phyloP scores from a whole-genome alignment of 345 rosid genomes.

The Erysimum cheiranthoides region DNA sequence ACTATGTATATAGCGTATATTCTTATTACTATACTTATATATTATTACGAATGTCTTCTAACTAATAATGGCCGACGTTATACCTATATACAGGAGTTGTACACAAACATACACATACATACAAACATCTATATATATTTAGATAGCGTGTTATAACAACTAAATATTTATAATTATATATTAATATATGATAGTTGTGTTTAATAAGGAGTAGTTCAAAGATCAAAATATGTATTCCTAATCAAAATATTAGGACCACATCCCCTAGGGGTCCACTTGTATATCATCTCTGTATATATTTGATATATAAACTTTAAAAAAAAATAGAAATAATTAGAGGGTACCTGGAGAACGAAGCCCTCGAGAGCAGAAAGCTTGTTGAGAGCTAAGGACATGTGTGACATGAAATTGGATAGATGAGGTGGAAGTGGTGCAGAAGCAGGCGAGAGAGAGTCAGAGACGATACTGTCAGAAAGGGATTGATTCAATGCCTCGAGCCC shows the following conservation, averaged over 20 bases:
- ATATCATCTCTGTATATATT: slow-evolving; percentile 4
- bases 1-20: not conserved
- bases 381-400: slow-evolving; percentile 94
- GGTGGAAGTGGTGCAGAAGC: slow-evolving; percentile 80
- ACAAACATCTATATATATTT: slow-evolving; percentile 24
- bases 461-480: slow-evolving; percentile 81
- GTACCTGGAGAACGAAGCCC: slow-evolving; percentile 94
- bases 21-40: slow-evolving; percentile 1
- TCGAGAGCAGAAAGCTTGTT: slow-evolving; percentile 91
- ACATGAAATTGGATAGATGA: slow-evolving; percentile 91
- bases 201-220: slow-evolving; percentile 43
- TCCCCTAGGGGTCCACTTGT: slow-evolving; percentile 29
- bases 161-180: slow-evolving; percentile 4
- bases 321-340: not conserved
- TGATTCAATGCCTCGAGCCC: slow-evolving; percentile 87
- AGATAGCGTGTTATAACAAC: slow-evolving; percentile 42
- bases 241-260: slow-evolving; percentile 36
- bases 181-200: slow-evolving; percentile 31
- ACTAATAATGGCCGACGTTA: slow-evolving; percentile 24
- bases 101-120: slow-evolving; percentile 34
- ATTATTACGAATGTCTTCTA: slow-evolving; percentile 8
- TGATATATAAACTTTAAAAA: not conserved
- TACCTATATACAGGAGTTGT: slow-evolving; percentile 15
- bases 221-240: slow-evolving; percentile 28
- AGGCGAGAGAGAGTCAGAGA: slow-evolving; percentile 71